These are phyloP conservation scores for Plantago ovata DNA, from an alignment of 257 asterid species.

Conservation along the genomic window DNA sequence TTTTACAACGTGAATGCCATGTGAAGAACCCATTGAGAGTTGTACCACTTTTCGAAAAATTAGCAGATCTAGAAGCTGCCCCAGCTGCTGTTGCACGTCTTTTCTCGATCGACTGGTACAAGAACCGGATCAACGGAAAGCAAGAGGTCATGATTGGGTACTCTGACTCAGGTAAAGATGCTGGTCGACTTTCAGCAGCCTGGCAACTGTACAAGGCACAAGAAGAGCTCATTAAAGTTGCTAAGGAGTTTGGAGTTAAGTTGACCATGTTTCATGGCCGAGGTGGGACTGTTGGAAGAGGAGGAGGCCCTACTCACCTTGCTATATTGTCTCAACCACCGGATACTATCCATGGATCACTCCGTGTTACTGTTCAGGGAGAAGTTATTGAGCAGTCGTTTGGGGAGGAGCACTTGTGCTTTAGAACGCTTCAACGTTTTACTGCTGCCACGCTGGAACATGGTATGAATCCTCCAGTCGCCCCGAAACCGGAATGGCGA, in stretches of 20 bases:
- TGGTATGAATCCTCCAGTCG: constrained; percentile 58
- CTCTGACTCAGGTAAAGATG: constrained; percentile 75
- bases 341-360: constrained; percentile 55
- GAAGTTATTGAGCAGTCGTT: constrained; percentile 68
- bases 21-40: constrained; percentile 50
- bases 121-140: constrained; percentile 45
- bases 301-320: constrained; percentile 70
- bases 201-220: constrained; percentile 71
- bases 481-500: constrained; percentile 69
- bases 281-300: constrained; percentile 72
- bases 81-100: constrained; percentile 62
- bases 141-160: constrained; percentile 78
- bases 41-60: constrained; percentile 62
- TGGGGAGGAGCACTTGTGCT: constrained; percentile 66
- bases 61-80: constrained; percentile 56
- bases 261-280: constrained; percentile 71
- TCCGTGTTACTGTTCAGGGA: constrained; percentile 69
- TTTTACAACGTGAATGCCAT: constrained; percentile 62
- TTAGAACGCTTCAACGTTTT: constrained; percentile 57
- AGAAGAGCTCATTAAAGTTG: constrained; percentile 60
- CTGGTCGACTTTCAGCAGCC: constrained; percentile 61
- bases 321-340: constrained; percentile 76
- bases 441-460: constrained; percentile 72
- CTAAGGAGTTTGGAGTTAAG: constrained; percentile 52
- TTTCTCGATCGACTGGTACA: constrained; percentile 65